Percentiles rank a stretch among this genome's conserved stretches.
These are phyloP conservation scores for Plasmodium yoelii DNA, from an alignment of 169 alveolate genomes.

Conservation along the genomic window DNA sequence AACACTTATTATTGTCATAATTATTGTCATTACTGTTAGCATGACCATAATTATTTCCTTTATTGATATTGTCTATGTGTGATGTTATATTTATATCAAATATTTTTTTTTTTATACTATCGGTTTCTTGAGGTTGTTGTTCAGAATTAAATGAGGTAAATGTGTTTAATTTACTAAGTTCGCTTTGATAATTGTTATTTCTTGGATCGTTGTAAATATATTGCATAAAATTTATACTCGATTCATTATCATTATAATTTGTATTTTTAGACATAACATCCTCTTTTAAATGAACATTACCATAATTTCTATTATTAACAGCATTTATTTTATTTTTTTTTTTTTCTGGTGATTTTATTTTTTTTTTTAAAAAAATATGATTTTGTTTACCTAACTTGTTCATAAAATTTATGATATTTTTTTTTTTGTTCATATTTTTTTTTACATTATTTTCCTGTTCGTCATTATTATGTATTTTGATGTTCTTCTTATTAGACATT, in stretches of 20 bases:
- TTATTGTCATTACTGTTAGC: background rate
- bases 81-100: too few species aligned
- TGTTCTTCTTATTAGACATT: background rate
- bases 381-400: background rate
- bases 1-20: background rate
- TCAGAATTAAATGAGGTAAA: background rate
- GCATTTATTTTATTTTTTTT: too few species aligned
- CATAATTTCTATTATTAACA: background rate
- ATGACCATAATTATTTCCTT: background rate
- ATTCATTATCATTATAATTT: background rate
- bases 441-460: background rate
- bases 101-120: too few species aligned
- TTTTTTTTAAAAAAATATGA: background rate
- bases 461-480: background rate
- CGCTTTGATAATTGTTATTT: background rate
- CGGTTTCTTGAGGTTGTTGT: background rate
- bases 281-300: slow-evolving; percentile 7
- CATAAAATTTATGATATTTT: slow-evolving; percentile 1
- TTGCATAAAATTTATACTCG: background rate
- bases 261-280: background rate
- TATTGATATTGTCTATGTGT: background rate
- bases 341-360: too few species aligned
- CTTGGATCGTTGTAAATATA: background rate
- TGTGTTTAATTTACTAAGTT: background rate
- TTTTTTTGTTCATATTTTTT: background rate